Evolutionary conservation across 768 basidiomycete species (phyloP), one percentile per base, ranked within the genome.

Genomic region (Russula foetens): DNA sequence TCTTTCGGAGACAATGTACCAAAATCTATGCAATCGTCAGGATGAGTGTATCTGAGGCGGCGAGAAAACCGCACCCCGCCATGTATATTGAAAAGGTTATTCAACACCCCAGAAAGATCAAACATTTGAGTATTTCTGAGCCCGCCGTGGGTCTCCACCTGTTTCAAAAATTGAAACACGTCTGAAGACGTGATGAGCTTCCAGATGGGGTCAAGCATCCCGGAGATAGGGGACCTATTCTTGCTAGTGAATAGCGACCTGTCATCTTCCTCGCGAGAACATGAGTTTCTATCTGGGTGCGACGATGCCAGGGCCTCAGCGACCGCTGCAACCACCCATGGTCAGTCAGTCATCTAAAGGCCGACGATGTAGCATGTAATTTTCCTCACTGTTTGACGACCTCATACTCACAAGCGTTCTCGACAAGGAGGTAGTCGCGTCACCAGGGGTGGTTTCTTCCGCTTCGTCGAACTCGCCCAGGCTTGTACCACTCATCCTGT

Each of bases 31-130:
- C 11, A 35, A 12, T 35, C 1, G 23, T 59, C 7, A 53, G 50
- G 46, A 26, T 14, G 43, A 11, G 21, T 1, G 14, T 5, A 12
- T 35, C 35, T 11, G 35, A 35, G 35, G 9, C 35, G 14, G 35
- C 14, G 9, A 17, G 4, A 8, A 38, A 26, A 15, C 24, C 61
- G 6, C 43, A 53, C 61, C 51, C 61, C 61, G 28, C 61, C 61
- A 35, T 62, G 61, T 17, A 62, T 23, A 51, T 59, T 33, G 39
- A 62, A 49, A 19, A 62, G 38, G 23, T 62, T 62, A 15, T 62
- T 38, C 21, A 53, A 41, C 4, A 59, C 50, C 61, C 61, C 59
- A 19, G 35, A 33, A 11, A 59, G 38, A 28, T 62, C 56, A 38
- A 43, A 62, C 2, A 62, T 14, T 29, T 60, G 57, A 2, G 57